A percentile compares a stretch with the other conserved stretches of the same genome.
These are phyloP conservation scores for Diplotaxis tenuifolia DNA, from an alignment of 345 rosid species.

Conservation along the genomic window DNA sequence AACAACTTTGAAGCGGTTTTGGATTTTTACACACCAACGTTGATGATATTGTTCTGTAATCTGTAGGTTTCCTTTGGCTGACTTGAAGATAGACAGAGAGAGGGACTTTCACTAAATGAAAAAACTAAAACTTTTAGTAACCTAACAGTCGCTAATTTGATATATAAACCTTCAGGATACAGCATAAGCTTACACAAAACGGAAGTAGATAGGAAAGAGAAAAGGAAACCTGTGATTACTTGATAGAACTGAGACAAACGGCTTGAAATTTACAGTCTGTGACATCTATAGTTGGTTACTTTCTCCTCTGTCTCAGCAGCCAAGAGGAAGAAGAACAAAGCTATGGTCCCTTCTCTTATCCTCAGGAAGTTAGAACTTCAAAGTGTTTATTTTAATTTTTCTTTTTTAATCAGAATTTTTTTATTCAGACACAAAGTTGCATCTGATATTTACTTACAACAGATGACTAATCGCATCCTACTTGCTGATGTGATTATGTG, in stretches of 20 bases:
- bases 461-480: background rate
- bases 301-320: slow-evolving; percentile 9
- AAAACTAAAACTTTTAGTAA: too few relatives aligned
- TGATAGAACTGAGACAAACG: slow-evolving; percentile 40
- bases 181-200: too few relatives aligned
- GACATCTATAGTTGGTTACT: slow-evolving; percentile 35
- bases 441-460: background rate
- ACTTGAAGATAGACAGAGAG: too few relatives aligned
- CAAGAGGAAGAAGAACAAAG: slow-evolving; percentile 12
- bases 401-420: too few relatives aligned
- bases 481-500: slow-evolving; percentile 13
- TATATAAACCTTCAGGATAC: too few relatives aligned
- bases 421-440: background rate
- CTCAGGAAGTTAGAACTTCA: too few relatives aligned
- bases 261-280: slow-evolving; percentile 37
- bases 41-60: too few relatives aligned
- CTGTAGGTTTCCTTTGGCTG: too few relatives aligned
- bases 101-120: too few relatives aligned
- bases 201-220: background rate
- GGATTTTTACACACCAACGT: slow-evolving; percentile 18
- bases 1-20: slow-evolving; percentile 47
- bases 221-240: slow-evolving; percentile 39
- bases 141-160: too few relatives aligned
- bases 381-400: too few relatives aligned
- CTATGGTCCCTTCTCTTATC: slow-evolving; percentile 27